Percentiles rank a stretch among this genome's conserved stretches.
phyloP scores from a whole-genome alignment of 2,329 filamentous ascomycete genomes.

The Purpureocillium takamizusanense region DNA sequence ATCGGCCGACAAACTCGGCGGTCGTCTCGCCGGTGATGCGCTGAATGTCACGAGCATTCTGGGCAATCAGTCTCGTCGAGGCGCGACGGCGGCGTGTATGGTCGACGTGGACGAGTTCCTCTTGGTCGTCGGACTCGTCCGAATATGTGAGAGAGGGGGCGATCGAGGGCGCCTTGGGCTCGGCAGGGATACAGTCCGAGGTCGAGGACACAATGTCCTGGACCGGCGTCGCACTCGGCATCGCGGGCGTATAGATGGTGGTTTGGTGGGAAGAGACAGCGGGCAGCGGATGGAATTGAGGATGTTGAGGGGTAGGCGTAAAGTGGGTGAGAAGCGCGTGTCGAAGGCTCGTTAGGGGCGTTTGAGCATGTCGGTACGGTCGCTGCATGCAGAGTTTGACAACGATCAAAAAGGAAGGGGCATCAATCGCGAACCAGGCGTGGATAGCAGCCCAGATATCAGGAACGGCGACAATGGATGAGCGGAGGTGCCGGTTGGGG shows the following conservation, averaged over 20 bases:
- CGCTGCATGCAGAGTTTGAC: background rate
- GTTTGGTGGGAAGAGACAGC: conserved; percentile 1
- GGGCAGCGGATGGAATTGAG: conserved; percentile 4
- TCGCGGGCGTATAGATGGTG: conserved; percentile 13
- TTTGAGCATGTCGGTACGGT: conserved; percentile 13
- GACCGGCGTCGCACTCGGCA: conserved; percentile 23
- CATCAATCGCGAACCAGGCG: too few species aligned
- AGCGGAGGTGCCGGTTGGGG: too few species aligned
- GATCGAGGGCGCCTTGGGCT: conserved; percentile 37
- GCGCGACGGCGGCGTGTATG: conserved; percentile 50
- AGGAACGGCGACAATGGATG: too few species aligned
- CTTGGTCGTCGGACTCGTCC: conserved; percentile 51
- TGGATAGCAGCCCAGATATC: too few species aligned
- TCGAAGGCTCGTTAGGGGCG: conserved; percentile 13
- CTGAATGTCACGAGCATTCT: conserved; percentile 52
- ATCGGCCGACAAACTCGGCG: conserved; percentile 51
- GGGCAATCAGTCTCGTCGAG: conserved; percentile 59
- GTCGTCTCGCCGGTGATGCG: conserved; percentile 57
- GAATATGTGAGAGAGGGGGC: conserved; percentile 56
- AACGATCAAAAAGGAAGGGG: background rate
- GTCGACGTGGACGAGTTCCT: conserved; percentile 35
- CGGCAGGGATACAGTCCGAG: conserved; percentile 33
- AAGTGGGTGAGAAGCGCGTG: conserved; percentile 9
- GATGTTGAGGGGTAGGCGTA: conserved; percentile 5
- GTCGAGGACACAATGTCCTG: conserved; percentile 30